Base-by-base conservation (phyloP, 139 green algal genomes). In the Chlorella sp. region DNA sequence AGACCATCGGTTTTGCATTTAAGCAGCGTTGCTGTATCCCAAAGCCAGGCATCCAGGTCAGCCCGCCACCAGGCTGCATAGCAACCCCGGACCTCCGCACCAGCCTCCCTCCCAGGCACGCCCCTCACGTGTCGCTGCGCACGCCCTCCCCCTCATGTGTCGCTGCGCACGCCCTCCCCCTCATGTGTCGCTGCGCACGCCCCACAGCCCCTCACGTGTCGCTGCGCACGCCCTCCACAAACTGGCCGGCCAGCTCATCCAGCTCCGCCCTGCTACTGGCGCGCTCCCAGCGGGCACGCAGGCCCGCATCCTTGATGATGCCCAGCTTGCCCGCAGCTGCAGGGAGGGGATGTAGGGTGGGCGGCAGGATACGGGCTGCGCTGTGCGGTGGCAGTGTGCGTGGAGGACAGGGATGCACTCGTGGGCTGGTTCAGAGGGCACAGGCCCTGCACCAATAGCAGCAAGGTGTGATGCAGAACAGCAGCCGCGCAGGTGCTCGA, bases 211-310 rank as follows among this genome's bases (percentile, higher is more conserved):
- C 87, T 32, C 65, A 86, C 84, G 22, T 89, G 73, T 83, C 86
- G 36, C n/a, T 62, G 22, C 70, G 43, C 24, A 94, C 83, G n/a
- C 73, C 85, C 17, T 75, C 54, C 60, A 94, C 58, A 86, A 93
- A 95, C 44, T 89, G 64, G 5, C 88, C 40, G 0, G 83, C 79
- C 72, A 95, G 80, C 40, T 62, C 34, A 13, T 88, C 84, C 54
- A 95, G 40, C n/a, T 90, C 89, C 36, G 87, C 60, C 14, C 68
- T 22, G 20, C 9, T 81, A 32, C 14, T 46, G 6, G 83, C 85
- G 13, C 67, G 32, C 75, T 93, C 86, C 41, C 88, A 91, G 32
- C 46, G 43, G 22, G 68, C 56, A 8, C 82, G 69, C 65, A 91
- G 78, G 38, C 40, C 77, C 5, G 41, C 34, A 8, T 36, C 24